Base-by-base conservation (phyloP, 805 yeast species). In the Wickerhamiella lipophila region DNA sequence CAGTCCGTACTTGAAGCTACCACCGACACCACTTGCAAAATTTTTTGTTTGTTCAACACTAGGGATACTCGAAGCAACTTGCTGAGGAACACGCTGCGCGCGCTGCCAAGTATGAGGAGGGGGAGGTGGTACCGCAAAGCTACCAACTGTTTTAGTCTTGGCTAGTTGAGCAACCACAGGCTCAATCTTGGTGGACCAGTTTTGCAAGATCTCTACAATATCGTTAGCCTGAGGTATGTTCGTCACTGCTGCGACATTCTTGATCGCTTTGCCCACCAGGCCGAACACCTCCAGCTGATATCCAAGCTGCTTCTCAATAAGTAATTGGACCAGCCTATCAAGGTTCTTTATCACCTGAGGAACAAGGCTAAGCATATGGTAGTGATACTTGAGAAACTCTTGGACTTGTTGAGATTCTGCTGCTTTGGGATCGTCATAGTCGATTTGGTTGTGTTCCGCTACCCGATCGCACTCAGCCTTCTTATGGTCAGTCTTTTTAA, bases 381-480 rank as follows among this genome's bases (percentile, higher is more conserved):
- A 36, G 21, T 35, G 42, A 23, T 22, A 36, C 48, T 23, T 39
- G 23, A 45, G 26, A 16, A 36, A 45, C 15, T 19, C 32, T 21
- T 35, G n/a, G n/a, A 45, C 39, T 21, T 45, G 42, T 9, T 42
- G 48, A 23, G 26, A n/a, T 12, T 45, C 19, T 16, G 39, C 41
- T 7, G 27, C 2, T 3, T 22, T 19, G 18, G 48, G 42, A 23
- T 45, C 48, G 13, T 45, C 42, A 15, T 35, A 36, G 27, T 45
- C 29, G 11, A 36, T n/a, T 5, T 19, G 12, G 6, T 45, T 19
- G 26, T 23, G 34, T 15, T 45, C 35, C 6, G 19, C 26, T 5
- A 26, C 26, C 32, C 26, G 12, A 15, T 45, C 48, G 29, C 48
- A 36, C 27, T 45, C 48, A 21, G 25, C 25, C 48, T 45, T 45